phyloP scores from a whole-genome alignment of 192 early-diverging fungal species.

The Gaertneriomyces sp. region DNA sequence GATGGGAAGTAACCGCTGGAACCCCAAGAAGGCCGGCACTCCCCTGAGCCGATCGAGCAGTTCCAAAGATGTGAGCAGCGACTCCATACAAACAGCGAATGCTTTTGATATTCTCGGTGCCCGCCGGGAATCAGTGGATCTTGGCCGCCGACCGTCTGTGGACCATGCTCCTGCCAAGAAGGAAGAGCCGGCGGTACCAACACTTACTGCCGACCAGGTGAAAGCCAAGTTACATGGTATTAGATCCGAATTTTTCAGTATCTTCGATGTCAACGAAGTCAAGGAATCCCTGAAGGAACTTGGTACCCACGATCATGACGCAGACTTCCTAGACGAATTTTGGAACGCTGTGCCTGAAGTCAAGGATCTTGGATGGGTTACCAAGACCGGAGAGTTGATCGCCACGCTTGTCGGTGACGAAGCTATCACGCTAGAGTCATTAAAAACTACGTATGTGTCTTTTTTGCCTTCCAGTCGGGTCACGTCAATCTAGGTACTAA shows the following conservation, averaged over 20 bases:
- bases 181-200: slow-evolving; percentile 6
- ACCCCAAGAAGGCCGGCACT: slow-evolving; percentile 42
- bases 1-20: slow-evolving; percentile 44
- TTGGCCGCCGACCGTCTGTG: slow-evolving; percentile 13
- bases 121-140: slow-evolving; percentile 36
- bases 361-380: slow-evolving; percentile 24
- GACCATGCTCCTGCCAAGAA: slow-evolving; percentile 12
- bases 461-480: background rate
- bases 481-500: slow-evolving; percentile 15
- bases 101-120: slow-evolving; percentile 14
- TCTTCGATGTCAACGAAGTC: slow-evolving; percentile 55
- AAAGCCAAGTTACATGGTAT: slow-evolving; percentile 54
- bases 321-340: slow-evolving; percentile 48
- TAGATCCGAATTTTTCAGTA: slow-evolving; percentile 58
- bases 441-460: slow-evolving; percentile 22
- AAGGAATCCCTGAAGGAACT: slow-evolving; percentile 68
- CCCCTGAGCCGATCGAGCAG: slow-evolving; percentile 39
- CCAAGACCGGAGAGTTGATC: slow-evolving; percentile 31
- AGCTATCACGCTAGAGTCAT: slow-evolving; percentile 45
- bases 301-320: slow-evolving; percentile 53
- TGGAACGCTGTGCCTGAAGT: slow-evolving; percentile 43
- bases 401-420: slow-evolving; percentile 36
- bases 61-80: slow-evolving; percentile 43
- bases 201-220: slow-evolving; percentile 33
- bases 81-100: slow-evolving; percentile 18